Conservation (phyloP, 2,329 filamentous ascomycete genomes). For the Trichoderma lentiforme region DNA sequence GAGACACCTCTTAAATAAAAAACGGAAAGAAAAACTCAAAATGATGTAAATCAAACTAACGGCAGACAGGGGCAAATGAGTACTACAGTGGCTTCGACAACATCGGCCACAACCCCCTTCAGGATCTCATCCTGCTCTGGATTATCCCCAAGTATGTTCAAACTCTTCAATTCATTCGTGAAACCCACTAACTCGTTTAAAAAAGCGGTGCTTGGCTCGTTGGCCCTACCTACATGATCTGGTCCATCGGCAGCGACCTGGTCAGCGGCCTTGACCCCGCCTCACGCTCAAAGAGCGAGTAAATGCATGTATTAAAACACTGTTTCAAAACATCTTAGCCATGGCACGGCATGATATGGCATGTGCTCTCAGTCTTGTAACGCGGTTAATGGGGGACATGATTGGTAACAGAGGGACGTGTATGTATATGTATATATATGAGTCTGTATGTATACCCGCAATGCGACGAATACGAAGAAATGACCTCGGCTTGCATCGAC, state of each 20-base stretch:
- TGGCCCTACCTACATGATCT: conserved; percentile 51
- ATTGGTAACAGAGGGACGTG: neutral
- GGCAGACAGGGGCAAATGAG: conserved; percentile 50
- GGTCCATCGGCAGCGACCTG: conserved; percentile 47
- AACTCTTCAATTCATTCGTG: neutral
- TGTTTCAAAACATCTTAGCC: neutral
- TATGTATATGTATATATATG: conserved; percentile 4
- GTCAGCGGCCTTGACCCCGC: conserved; percentile 44
- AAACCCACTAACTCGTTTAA: neutral
- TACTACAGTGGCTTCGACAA: conserved; percentile 54
- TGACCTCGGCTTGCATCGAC: neutral
- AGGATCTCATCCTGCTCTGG: conserved; percentile 50
- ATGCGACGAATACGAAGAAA: conserved; percentile 10
- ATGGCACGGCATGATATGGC: neutral
- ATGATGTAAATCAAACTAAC: neutral
- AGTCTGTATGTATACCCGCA: conserved; percentile 13
- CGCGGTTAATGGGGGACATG: neutral
- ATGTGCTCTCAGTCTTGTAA: neutral
- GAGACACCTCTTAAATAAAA: neutral
- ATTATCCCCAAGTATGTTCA: conserved; percentile 54
- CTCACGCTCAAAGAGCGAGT: conserved; percentile 40
- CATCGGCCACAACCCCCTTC: conserved; percentile 52
- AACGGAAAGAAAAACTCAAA: neutral
- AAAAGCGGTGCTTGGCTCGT: conserved; percentile 54
- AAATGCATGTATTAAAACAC: conserved; percentile 20